Evolutionary conservation across 805 yeast species (phyloP), one percentile per base, ranked within the genome.

Genomic region (Candida parachauliodes): DNA sequence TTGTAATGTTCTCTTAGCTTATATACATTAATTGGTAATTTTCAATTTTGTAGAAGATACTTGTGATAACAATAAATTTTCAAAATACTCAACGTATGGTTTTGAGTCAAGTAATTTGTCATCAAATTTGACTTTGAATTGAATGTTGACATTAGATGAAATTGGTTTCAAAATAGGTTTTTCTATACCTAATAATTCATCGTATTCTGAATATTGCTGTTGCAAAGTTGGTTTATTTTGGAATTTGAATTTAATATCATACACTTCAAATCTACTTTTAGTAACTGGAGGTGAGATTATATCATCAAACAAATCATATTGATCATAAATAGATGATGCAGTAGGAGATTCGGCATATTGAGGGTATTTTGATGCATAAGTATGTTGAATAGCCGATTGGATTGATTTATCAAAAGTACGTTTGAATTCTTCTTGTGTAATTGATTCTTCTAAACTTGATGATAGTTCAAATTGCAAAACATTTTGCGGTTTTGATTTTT

Each of bases 341-440:
- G 49, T 32, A 7, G 72, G 71, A 14, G 65, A 56, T 12, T 45
- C 35, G 18, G 63, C 50, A 42, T 45, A 67, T 43, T 64, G 59
- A 19, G 73, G 72, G 54, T 59, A 68, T 28, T 56, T 53, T 14
- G 45, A 29, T 14, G 58, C 58, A 44, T 64, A 65, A 1, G 68
- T 53, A 20, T 50, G 40, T 34, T 55, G 52, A 32, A 54, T 52
- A 9, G 70, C 62, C 12, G 50, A 37, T 20, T 52, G 54, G 30
- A 62, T 44, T 3, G 66, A 57, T 22, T 51, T 47, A 39, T 59
- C 60, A 41, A 64, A 59, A 4, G 62, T 56, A 28, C 40, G 49
- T 43, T 54, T 45, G 50, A 63, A 65, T 25, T 51, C 52, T 15
- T 50, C 54, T 26, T 44, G 39, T 34, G 60, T 40, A 16, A 57